These are phyloP conservation scores for Rhodofomes roseus DNA, from an alignment of 1,284 basidiomycete species.

Conservation along the genomic window DNA sequence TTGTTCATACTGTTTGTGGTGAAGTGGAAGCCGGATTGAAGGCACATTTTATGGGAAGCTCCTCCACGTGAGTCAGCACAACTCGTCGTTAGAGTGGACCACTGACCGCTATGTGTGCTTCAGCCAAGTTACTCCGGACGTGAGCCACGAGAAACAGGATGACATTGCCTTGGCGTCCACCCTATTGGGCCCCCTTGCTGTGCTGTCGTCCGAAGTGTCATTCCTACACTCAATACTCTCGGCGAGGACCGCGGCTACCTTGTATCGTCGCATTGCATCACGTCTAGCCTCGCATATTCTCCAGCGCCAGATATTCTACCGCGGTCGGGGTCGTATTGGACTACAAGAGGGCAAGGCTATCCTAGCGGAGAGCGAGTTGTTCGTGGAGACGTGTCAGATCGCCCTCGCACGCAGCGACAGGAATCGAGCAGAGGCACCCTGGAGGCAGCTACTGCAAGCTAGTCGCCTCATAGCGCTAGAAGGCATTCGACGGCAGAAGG, in stretches of 20 bases:
- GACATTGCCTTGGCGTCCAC: conserved; percentile 60
- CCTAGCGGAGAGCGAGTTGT: conserved; percentile 68
- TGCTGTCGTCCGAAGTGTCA: conserved; percentile 69
- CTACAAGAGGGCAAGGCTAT: conserved; percentile 52
- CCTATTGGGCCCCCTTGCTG: conserved; percentile 66
- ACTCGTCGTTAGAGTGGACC: background rate
- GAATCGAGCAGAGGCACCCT: conserved; percentile 51
- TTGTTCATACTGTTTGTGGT: conserved; percentile 73
- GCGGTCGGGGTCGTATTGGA: conserved; percentile 59
- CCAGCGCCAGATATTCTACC: conserved; percentile 78
- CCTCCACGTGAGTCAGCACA: conserved; percentile 13
- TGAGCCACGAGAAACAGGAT: conserved; percentile 19
- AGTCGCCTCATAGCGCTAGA: conserved; percentile 62
- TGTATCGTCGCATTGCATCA: conserved; percentile 71
- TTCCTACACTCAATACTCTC: conserved; percentile 63
- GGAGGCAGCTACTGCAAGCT: conserved; percentile 67
- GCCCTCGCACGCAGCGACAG: conserved; percentile 39
- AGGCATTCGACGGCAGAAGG: conserved; percentile 42
- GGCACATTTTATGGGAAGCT: conserved; percentile 42
- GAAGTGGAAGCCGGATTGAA: conserved; percentile 78
- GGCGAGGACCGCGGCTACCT: conserved; percentile 42
- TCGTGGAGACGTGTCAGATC: conserved; percentile 70
- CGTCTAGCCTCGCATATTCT: conserved; percentile 72
- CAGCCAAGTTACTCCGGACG: conserved; percentile 23
- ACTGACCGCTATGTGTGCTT: background rate